Base-by-base conservation (phyloP, 208 protist species). In the Leishmania tropica region DNA sequence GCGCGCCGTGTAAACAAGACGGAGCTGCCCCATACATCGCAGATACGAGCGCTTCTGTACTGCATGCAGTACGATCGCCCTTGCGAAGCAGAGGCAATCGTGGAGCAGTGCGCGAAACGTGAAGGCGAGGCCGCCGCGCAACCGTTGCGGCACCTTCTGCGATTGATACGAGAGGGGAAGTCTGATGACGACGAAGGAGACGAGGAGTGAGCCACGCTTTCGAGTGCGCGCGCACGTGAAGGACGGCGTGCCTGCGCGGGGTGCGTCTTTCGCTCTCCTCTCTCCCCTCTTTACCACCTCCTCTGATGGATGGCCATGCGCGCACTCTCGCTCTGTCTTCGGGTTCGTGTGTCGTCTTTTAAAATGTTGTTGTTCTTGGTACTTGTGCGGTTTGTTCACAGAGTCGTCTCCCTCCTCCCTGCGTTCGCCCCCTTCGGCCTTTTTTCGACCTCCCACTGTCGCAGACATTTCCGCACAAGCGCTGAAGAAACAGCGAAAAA, bases 21-120 rank as follows among this genome's bases (percentile, higher is more conserved):
- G 51, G 91, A 96, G 85, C 85, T 97, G 72, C 73, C 84, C 4
- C 65, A 91, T 37, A 86, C 93, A 3, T 79, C 87, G 31, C 88
- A 95, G 76, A 94, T 96, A 47, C 85, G 78, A 3, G 92, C 95
- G 2, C 48, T 97, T 37, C 85, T 97, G 13, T 95, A 93, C 78
- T 96, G 93, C 78, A 87, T 95, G 80, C 78, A 88, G 75, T 95
- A 96, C 79, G 60, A 91, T 75, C 88, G 93, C n/a, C 90, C 89
- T 3, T 86, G 83, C 31, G 93, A 97, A 76, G 95, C 92, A 19
- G 85, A 94, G 74, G 87, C 90, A 7, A 91, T 97, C 67, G 88
- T 97, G n/a, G 31, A 60, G 67, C 82, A 92, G 31, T 85, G 85
- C 11, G 88, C 81, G 72, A 81, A 78, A 60, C 80, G 88, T 24